Conservation (phyloP, 1,284 basidiomycete species). For the Papiliotrema flavescens region DNA sequence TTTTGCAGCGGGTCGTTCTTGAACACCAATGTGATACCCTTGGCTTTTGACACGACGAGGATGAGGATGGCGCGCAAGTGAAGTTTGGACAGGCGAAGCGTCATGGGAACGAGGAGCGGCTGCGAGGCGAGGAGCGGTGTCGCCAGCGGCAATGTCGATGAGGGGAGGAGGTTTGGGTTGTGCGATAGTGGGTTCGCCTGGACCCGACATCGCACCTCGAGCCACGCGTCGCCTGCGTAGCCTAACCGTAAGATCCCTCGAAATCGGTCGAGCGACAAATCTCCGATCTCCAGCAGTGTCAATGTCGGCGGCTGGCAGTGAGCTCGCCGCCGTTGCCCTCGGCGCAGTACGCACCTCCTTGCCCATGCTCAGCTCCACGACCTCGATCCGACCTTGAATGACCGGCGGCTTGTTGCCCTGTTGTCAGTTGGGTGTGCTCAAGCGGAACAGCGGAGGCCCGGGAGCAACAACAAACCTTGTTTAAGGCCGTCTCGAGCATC, state of each 20-base stretch:
- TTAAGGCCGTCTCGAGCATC: conserved; percentile 90
- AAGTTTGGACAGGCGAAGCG: conserved; percentile 91
- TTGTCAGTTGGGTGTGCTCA: not conserved
- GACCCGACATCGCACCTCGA: conserved; percentile 93
- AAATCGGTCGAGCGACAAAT: conserved; percentile 92
- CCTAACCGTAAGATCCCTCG: conserved; percentile 94
- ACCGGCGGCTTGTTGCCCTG: conserved; percentile 90
- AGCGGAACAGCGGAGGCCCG: not conserved
- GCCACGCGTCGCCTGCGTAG: conserved; percentile 92
- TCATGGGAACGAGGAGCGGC: conserved; percentile 95
- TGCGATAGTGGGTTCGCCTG: conserved; percentile 56
- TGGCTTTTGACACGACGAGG: conserved; percentile 91
- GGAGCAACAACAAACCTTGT: conserved; percentile 58
- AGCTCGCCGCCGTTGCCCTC: not conserved
- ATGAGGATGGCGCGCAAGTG: conserved; percentile 94
- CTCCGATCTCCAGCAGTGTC: conserved; percentile 96
- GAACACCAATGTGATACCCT: conserved; percentile 98
- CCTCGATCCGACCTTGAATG: conserved; percentile 95
- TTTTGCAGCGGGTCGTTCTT: conserved; percentile 99
- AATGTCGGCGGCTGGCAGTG: conserved; percentile 80
- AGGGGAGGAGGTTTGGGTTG: conserved; percentile 84
- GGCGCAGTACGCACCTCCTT: conserved; percentile 65
- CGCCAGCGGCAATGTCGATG: conserved; percentile 68
- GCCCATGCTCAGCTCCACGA: conserved; percentile 97
- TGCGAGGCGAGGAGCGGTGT: conserved; percentile 82